These are phyloP conservation scores for Metschnikowia kunwiensis DNA, from an alignment of 805 yeast genomes.

Conservation along the genomic window DNA sequence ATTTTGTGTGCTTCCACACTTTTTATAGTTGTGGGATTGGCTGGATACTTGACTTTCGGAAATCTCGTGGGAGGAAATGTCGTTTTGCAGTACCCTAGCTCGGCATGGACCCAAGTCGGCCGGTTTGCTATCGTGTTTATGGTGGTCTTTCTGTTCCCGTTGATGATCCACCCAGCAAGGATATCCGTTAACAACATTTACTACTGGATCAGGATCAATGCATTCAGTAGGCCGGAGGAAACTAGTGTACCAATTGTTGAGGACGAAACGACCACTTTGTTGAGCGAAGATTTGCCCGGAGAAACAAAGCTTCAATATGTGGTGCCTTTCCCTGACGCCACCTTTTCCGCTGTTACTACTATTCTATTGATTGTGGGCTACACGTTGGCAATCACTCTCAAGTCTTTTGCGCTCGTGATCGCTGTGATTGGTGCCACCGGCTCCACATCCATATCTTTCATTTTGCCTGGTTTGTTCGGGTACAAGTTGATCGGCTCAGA, in stretches of 20 bases:
- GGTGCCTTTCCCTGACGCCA: constrained; percentile 46
- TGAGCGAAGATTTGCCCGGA: background rate
- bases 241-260: too few relatives aligned
- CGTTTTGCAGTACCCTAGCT: constrained; percentile 67
- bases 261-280: background rate
- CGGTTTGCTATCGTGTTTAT: constrained; percentile 74
- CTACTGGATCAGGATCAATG: constrained; percentile 39
- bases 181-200: constrained; percentile 73
- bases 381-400: constrained; percentile 53
- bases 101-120: constrained; percentile 67
- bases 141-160: constrained; percentile 79
- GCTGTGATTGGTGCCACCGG: constrained; percentile 82
- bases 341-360: constrained; percentile 50
- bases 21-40: constrained; percentile 69
- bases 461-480: constrained; percentile 75
- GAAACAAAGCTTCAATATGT: constrained; percentile 12
- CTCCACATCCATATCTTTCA: constrained; percentile 73
- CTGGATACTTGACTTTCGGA: constrained; percentile 81
- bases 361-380: constrained; percentile 48
- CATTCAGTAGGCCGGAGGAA: background rate
- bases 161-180: constrained; percentile 89
- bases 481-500: constrained; percentile 47
- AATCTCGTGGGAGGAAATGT: constrained; percentile 65
- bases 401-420: constrained; percentile 64
- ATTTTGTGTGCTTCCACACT: constrained; percentile 58